These are phyloP conservation scores for Tanacetum coccineum DNA, from an alignment of 129 eudicot genomes.

Conservation along the genomic window DNA sequence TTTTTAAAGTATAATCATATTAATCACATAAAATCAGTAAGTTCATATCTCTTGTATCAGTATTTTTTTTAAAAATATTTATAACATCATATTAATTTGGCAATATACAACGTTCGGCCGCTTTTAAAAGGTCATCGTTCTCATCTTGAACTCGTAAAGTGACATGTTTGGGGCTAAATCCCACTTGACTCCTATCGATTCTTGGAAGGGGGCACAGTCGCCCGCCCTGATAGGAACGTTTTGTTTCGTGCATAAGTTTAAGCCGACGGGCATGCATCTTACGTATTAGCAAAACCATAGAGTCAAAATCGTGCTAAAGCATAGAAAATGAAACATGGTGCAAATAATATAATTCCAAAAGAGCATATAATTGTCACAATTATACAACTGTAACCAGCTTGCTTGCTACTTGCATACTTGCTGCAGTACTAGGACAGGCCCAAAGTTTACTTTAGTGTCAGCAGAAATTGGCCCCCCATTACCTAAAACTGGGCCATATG, in stretches of 20 bases:
- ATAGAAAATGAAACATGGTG: background rate
- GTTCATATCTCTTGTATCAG: no score
- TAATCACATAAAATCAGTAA: no score
- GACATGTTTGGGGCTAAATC: background rate
- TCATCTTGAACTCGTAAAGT: background rate
- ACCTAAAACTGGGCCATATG: slow-evolving; percentile 25
- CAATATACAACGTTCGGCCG: no score
- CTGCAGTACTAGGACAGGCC: slow-evolving; percentile 21
- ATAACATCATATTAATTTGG: no score
- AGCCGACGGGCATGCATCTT: background rate
- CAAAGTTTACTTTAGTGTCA: slow-evolving; percentile 18
- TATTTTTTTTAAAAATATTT: no score
- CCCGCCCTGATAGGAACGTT: background rate
- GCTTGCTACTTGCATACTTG: background rate
- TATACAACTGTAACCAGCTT: slow-evolving; percentile 30
- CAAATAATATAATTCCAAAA: background rate
- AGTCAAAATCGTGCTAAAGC: no score
- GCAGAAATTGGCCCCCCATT: slow-evolving; percentile 24
- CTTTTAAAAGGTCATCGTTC: background rate
- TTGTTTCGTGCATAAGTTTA: background rate
- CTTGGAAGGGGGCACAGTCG: background rate
- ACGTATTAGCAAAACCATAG: background rate
- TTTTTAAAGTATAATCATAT: background rate
- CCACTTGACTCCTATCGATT: background rate
- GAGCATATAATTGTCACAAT: slow-evolving; percentile 13